Conservation (phyloP, 257 asterid species). For the Echites panduratus region DNA sequence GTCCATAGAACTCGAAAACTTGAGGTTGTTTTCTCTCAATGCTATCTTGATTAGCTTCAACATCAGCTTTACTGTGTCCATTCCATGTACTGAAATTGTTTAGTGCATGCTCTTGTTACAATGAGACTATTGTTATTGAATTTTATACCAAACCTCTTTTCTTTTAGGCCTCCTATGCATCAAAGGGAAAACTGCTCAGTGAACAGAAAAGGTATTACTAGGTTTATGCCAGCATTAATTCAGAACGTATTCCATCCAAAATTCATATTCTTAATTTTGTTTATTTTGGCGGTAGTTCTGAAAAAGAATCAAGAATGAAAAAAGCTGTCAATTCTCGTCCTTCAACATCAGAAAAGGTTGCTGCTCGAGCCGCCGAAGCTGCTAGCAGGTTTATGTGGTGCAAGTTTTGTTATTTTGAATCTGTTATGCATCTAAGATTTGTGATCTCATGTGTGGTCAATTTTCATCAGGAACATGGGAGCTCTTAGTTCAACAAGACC, state of each 20-base stretch:
- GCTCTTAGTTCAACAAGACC: conserved; percentile 23
- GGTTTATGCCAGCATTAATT: conserved; percentile 10
- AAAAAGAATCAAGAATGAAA: conserved; percentile 26
- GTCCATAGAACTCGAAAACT: conserved; percentile 22
- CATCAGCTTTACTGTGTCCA: not conserved
- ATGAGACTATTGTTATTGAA: conserved; percentile 1
- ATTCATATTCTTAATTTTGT: not conserved
- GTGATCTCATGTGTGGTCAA: conserved; percentile 12
- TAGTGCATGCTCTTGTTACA: not conserved
- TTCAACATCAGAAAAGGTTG: conserved; percentile 29
- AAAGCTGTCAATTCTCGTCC: conserved; percentile 19
- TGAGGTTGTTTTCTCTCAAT: conserved; percentile 35
- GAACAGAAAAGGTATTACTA: conserved; percentile 45
- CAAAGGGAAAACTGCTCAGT: conserved; percentile 25
- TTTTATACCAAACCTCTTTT: not conserved
- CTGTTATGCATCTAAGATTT: not conserved
- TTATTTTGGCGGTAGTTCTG: conserved; percentile 25
- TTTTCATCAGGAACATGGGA: conserved; percentile 33
- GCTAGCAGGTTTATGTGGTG: conserved; percentile 43
- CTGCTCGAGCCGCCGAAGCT: conserved; percentile 24
- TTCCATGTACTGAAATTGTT: not conserved
- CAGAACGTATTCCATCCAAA: not conserved
- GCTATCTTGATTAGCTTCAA: not conserved
- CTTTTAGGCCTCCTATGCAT: conserved; percentile 29
- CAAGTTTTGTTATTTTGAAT: not conserved